Evolutionary conservation across 768 basidiomycete species (phyloP).

Genomic region (Lactarius tabidus): DNA sequence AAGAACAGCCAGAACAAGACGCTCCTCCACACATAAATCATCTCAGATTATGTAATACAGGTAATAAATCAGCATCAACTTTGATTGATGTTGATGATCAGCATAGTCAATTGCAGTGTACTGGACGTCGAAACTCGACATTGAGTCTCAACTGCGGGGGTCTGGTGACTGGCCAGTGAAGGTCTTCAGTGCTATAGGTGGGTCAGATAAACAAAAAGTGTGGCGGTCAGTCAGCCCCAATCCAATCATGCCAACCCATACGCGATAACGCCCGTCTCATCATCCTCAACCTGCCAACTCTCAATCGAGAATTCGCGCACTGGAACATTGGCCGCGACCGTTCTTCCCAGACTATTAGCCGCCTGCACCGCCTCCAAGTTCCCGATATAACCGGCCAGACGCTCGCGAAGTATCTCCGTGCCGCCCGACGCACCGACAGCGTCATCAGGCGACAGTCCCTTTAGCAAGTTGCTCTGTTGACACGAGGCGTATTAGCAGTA

Average conservation of each 20-base stretch:
- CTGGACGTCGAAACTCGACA: too few relatives aligned
- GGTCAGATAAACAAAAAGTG: background rate
- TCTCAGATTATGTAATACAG: background rate
- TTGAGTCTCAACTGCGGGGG: too few relatives aligned
- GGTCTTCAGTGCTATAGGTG: background rate
- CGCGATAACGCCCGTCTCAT: background rate
- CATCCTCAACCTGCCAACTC: constrained; percentile 20
- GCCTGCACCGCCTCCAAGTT: constrained; percentile 20
- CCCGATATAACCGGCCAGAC: constrained; percentile 20
- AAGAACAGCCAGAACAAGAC: background rate
- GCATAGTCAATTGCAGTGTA: background rate
- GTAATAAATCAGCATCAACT: background rate
- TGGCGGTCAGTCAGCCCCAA: background rate
- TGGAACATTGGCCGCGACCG: background rate
- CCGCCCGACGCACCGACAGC: background rate
- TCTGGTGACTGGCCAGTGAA: too few relatives aligned
- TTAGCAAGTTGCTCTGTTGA: constrained; percentile 16
- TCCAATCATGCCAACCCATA: constrained; percentile 11
- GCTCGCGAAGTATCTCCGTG: constrained; percentile 10
- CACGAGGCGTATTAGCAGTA: background rate
- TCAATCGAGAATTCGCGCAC: constrained; percentile 21
- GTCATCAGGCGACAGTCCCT: constrained; percentile 14
- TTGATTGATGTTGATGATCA: too few relatives aligned
- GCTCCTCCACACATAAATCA: background rate
- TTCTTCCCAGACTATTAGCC: constrained; percentile 12